Conservation (phyloP, 208 protist species). For the Crithidia fasciculata region DNA sequence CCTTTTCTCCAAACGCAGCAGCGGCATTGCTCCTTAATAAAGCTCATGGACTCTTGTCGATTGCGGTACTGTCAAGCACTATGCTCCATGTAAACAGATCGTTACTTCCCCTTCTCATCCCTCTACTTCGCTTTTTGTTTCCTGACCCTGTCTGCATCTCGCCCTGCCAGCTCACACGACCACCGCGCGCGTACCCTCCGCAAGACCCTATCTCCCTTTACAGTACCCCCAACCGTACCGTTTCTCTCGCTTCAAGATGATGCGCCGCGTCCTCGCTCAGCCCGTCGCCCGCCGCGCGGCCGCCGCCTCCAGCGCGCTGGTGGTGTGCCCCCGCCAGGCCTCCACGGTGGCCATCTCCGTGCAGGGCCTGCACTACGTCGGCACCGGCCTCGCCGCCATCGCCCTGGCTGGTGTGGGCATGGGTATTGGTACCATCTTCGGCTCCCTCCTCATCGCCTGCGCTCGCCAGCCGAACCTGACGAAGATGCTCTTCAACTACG, state of each 20-base stretch:
- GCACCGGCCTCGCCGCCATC: slow-evolving; percentile 79
- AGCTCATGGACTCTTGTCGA: too few species aligned
- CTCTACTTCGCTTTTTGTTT: too few species aligned
- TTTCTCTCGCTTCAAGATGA: slow-evolving; percentile 49
- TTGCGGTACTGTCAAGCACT: too few species aligned
- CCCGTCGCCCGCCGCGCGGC: slow-evolving; percentile 44
- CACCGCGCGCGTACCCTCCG: neutral
- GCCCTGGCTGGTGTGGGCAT: slow-evolving; percentile 73
- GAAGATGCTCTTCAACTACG: slow-evolving; percentile 88
- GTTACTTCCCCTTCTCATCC: too few species aligned
- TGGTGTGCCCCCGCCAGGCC: slow-evolving; percentile 43
- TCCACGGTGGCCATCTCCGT: slow-evolving; percentile 77
- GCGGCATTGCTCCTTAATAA: too few species aligned
- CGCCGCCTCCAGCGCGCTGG: slow-evolving; percentile 43
- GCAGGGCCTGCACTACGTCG: slow-evolving; percentile 78
- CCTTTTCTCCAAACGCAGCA: too few species aligned
- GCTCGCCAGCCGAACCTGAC: slow-evolving; percentile 78
- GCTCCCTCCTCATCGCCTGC: slow-evolving; percentile 68
- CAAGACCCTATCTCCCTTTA: neutral
- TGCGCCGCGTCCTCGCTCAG: slow-evolving; percentile 59
- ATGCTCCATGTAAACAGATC: too few species aligned
- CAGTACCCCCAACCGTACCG: neutral
- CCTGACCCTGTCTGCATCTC: too few species aligned
- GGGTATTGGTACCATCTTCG: slow-evolving; percentile 80
- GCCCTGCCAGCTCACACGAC: neutral